Evolutionary conservation across 1,284 basidiomycete species (phyloP).

Genomic region (Apiotrichum veenhuisii): DNA sequence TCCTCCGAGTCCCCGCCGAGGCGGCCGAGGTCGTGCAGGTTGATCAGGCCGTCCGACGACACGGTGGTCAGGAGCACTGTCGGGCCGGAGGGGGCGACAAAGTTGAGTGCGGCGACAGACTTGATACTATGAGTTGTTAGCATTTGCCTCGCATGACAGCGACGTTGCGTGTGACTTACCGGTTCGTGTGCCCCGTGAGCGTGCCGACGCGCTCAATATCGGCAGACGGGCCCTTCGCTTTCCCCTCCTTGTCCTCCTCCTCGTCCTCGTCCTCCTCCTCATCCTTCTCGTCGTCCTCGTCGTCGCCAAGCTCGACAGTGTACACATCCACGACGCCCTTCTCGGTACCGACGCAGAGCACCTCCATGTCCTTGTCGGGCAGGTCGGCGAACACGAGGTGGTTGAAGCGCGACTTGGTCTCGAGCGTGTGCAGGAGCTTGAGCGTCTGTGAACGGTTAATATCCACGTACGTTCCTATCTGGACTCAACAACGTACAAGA

Average conservation of each 20-base stretch:
- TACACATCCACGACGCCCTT: slow-evolving; percentile 79
- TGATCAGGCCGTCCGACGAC: slow-evolving; percentile 79
- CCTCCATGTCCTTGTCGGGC: slow-evolving; percentile 50
- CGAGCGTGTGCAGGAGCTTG: slow-evolving; percentile 64
- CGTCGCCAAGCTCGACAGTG: slow-evolving; percentile 40
- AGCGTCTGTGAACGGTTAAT: slow-evolving; percentile 57
- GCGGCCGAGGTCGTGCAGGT: slow-evolving; percentile 67
- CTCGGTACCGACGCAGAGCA: slow-evolving; percentile 77
- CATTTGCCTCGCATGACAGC: not conserved
- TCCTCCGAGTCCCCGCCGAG: slow-evolving; percentile 14
- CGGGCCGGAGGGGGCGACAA: slow-evolving; percentile 22
- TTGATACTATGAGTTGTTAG: slow-evolving; percentile 35
- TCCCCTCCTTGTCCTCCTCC: slow-evolving; percentile 23
- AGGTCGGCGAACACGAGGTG: slow-evolving; percentile 67
- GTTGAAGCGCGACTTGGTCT: slow-evolving; percentile 73
- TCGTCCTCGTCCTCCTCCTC: slow-evolving; percentile 27
- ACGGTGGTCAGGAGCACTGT: slow-evolving; percentile 68
- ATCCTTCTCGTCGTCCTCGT: slow-evolving; percentile 26
- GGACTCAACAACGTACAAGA: slow-evolving; percentile 22
- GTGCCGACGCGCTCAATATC: slow-evolving; percentile 36
- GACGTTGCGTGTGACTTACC: slow-evolving; percentile 9
- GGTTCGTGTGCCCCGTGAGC: slow-evolving; percentile 44
- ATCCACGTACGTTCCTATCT: not conserved
- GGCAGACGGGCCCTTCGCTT: slow-evolving; percentile 24
- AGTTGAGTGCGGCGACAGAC: slow-evolving; percentile 39